Percentiles rank a stretch among this genome's conserved stretches.
These are phyloP conservation scores for Trichosporon sp. DNA, from an alignment of 1,284 basidiomycete species.

Conservation along the genomic window DNA sequence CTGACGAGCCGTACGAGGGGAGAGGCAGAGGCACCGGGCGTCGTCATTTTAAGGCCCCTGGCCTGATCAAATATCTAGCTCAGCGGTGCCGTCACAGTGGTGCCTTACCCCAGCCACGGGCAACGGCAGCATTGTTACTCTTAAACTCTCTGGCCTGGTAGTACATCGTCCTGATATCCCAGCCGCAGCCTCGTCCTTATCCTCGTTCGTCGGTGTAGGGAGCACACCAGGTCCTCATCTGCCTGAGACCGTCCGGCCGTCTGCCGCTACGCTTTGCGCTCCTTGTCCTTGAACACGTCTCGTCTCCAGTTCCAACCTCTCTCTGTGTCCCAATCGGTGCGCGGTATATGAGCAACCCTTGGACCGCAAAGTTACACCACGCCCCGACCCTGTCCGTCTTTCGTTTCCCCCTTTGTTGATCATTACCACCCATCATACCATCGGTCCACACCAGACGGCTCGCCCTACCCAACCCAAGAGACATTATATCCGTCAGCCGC, in stretches of 20 bases:
- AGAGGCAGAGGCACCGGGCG: conserved; percentile 10
- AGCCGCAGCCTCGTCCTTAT: conserved; percentile 8
- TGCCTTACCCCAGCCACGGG: conserved; percentile 19
- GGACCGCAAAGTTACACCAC: neutral
- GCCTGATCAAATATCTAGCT: conserved; percentile 18
- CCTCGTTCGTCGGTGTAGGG: conserved; percentile 8
- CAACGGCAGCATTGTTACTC: conserved; percentile 20
- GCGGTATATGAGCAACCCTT: conserved; percentile 10
- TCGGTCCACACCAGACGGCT: neutral
- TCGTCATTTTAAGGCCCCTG: conserved; percentile 17
- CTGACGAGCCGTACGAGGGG: neutral
- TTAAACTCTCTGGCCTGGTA: conserved; percentile 20
- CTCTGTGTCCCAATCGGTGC: neutral
- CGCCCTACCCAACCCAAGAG: conserved; percentile 1
- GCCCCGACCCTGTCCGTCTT: neutral
- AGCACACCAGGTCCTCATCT: neutral
- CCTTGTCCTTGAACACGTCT: neutral
- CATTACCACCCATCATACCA: conserved; percentile 6
- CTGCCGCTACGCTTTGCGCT: neutral
- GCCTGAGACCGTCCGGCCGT: neutral
- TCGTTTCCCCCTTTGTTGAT: neutral
- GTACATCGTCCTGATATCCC: conserved; percentile 15
- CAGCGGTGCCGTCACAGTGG: conserved; percentile 18
- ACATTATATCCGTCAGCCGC: conserved; percentile 1
- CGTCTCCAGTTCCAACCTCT: neutral